phyloP scores from a whole-genome alignment of 495 filamentous ascomycete species.

The Ascobolus immersus region DNA sequence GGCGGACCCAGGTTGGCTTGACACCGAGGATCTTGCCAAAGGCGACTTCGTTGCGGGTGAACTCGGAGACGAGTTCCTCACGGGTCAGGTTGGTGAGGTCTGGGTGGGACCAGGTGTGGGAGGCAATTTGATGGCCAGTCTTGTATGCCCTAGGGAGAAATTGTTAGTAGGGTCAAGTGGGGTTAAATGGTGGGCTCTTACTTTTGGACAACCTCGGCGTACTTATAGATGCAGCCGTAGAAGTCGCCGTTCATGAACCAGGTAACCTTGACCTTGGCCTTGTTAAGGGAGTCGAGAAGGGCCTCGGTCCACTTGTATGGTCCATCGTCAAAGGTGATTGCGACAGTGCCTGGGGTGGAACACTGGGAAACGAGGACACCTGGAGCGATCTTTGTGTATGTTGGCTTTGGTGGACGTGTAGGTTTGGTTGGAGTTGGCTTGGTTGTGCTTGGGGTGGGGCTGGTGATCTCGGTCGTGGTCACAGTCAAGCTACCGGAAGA shows the following conservation, averaged over 20 bases:
- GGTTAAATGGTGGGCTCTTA: no score
- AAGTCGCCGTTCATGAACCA: conserved; percentile 30
- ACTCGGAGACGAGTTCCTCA: conserved; percentile 24
- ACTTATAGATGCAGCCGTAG: conserved; percentile 30
- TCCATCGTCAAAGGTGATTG: no score
- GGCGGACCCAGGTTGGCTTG: conserved; percentile 29
- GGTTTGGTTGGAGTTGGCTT: no score
- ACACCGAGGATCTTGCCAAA: conserved; percentile 27
- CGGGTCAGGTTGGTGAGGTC: conserved; percentile 35
- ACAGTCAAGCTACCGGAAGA: no score
- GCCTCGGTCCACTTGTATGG: conserved; percentile 11
- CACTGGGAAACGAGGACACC: no score
- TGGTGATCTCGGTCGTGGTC: no score
- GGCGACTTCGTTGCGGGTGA: conserved; percentile 25
- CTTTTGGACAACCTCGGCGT: conserved; percentile 23
- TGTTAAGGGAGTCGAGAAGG: conserved; percentile 8
- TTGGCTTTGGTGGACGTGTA: no score
- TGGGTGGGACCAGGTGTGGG: conserved; percentile 66
- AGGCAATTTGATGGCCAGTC: conserved; percentile 54
- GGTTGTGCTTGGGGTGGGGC: no score
- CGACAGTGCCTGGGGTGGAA: no score
- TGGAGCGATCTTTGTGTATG: no score
- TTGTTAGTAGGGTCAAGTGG: no score
- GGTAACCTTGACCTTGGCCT: conserved; percentile 22
- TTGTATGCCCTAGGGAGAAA: no score